phyloP scores from a whole-genome alignment of 495 filamentous ascomycete genomes.

The Polyplosphaeria fusca region DNA sequence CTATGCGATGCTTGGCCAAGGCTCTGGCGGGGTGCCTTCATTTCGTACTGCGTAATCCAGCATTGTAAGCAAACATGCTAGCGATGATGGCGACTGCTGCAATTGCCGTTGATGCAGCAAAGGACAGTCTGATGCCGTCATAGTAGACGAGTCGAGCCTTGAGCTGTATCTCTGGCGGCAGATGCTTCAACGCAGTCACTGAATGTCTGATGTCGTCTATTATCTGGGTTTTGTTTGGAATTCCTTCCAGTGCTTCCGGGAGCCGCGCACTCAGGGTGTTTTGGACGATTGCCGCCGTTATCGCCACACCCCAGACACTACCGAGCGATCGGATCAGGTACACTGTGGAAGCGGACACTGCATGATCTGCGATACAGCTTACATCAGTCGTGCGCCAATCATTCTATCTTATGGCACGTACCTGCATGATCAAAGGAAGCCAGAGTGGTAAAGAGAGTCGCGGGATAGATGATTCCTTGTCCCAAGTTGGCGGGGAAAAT shows the following conservation, averaged over 20 bases:
- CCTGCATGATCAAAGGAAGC: conserved; percentile 62
- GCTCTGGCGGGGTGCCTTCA: no score
- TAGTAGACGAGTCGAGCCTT: conserved; percentile 60
- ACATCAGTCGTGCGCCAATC: no score
- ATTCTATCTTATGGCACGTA: no score
- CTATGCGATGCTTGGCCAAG: no score
- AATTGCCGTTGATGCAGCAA: conserved; percentile 53
- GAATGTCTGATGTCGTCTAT: conserved; percentile 63
- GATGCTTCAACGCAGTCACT: conserved; percentile 50
- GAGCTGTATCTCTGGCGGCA: conserved; percentile 59
- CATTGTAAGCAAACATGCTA: conserved; percentile 46
- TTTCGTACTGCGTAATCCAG: conserved; percentile 4
- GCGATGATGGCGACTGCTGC: conserved; percentile 51
- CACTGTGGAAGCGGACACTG: conserved; percentile 61
- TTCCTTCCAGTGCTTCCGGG: conserved; percentile 54
- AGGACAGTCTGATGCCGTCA: conserved; percentile 54
- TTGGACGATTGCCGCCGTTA: conserved; percentile 62
- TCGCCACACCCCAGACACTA: conserved; percentile 62
- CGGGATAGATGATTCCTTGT: conserved; percentile 62
- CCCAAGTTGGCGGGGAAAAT: conserved; percentile 64
- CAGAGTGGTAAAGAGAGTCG: conserved; percentile 60
- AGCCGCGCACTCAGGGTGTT: conserved; percentile 59
- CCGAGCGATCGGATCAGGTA: conserved; percentile 63
- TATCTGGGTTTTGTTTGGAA: conserved; percentile 54
- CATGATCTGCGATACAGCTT: conserved; percentile 59